phyloP scores from a whole-genome alignment of 129 eudicot genomes.

The Lactuca saligna region DNA sequence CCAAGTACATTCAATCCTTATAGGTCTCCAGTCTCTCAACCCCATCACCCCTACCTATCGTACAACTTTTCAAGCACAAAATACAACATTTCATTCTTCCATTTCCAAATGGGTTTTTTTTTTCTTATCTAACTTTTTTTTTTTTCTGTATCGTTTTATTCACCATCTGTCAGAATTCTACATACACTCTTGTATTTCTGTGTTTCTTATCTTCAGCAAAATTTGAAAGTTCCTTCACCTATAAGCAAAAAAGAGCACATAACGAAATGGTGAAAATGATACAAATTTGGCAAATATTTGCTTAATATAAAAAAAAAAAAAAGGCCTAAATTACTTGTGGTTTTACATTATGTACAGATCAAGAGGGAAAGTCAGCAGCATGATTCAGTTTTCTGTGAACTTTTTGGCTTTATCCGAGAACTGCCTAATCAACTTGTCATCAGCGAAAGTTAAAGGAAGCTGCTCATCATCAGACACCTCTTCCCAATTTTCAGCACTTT shows the following conservation, averaged over 20 bases:
- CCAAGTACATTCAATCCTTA: neutral
- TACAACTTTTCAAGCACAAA: constrained; percentile 19
- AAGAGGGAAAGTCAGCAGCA: constrained; percentile 11
- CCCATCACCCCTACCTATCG: constrained; percentile 1
- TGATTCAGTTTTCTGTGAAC: constrained; percentile 21
- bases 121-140: neutral
- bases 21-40: neutral
- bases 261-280: constrained; percentile 9
- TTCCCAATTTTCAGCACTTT: constrained; percentile 21
- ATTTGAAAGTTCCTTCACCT: constrained; percentile 13
- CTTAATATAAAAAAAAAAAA: no score
- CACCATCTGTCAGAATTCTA: constrained; percentile 16
- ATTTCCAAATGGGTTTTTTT: neutral
- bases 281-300: no score
- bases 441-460: constrained; percentile 76
- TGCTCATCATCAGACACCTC: constrained; percentile 67
- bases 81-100: constrained; percentile 24
- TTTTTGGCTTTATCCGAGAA: constrained; percentile 48
- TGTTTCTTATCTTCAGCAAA: constrained; percentile 9
- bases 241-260: no score
- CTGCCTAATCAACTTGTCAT: constrained; percentile 35
- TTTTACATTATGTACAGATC: constrained; percentile 29
- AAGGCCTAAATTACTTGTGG: no score
- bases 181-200: constrained; percentile 21
- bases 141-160: neutral